Conservation (phyloP, 2,329 filamentous ascomycete species). For the Lachnellula cervina region DNA sequence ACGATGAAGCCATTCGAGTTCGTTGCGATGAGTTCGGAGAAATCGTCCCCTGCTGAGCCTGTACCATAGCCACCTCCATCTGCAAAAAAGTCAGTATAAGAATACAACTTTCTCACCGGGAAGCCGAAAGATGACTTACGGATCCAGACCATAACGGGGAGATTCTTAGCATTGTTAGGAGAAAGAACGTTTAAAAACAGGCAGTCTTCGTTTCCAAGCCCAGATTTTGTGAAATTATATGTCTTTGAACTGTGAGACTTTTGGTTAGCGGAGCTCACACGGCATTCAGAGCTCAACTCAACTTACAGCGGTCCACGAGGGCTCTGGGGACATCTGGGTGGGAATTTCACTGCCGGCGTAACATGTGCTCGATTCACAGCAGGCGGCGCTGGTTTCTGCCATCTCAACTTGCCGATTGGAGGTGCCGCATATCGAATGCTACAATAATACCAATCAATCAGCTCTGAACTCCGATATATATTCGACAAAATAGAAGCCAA, state of each 20-base stretch:
- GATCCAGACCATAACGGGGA: slow-evolving; percentile 45
- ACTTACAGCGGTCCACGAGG: background rate
- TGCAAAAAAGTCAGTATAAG: too few species aligned
- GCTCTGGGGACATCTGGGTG: slow-evolving; percentile 10
- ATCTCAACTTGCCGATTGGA: slow-evolving; percentile 38
- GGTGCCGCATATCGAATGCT: slow-evolving; percentile 41
- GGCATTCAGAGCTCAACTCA: background rate
- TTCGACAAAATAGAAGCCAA: too few species aligned
- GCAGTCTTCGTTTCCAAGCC: slow-evolving; percentile 28
- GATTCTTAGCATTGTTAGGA: slow-evolving; percentile 35
- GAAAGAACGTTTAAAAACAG: slow-evolving; percentile 42
- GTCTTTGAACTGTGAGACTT: too few species aligned
- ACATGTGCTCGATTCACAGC: slow-evolving; percentile 28
- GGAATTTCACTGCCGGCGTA: slow-evolving; percentile 23
- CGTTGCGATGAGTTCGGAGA: slow-evolving; percentile 39
- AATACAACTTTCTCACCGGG: too few species aligned
- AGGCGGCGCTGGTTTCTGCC: slow-evolving; percentile 36
- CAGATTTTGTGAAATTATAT: too few species aligned
- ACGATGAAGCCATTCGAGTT: slow-evolving; percentile 44
- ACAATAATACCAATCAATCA: too few species aligned
- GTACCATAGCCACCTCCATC: slow-evolving; percentile 43
- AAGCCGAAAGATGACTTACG: slow-evolving; percentile 11
- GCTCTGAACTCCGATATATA: too few species aligned
- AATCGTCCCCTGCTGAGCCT: slow-evolving; percentile 35
- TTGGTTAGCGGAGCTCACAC: too few species aligned